Evolutionary conservation across 1,139 yeast genomes (phyloP).

Genomic region (Zygosaccharomyces pseudobailii): DNA sequence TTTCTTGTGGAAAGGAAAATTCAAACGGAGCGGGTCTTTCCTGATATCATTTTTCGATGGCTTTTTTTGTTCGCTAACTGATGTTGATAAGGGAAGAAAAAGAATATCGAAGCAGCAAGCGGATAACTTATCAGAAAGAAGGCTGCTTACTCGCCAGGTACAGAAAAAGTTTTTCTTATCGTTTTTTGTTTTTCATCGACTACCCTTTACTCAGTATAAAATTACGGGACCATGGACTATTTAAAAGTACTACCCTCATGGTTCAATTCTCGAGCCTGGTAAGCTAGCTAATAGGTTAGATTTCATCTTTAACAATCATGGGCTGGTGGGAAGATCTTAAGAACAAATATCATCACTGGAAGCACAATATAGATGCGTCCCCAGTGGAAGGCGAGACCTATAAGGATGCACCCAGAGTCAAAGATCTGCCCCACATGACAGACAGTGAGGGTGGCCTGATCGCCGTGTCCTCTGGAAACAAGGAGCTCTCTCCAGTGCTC

Average conservation of each 20-base stretch:
- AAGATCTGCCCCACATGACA: slow-evolving; percentile 23
- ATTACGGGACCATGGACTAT: neutral
- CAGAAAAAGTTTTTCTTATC: neutral
- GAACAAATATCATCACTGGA: slow-evolving; percentile 15
- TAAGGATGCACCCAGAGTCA: slow-evolving; percentile 19
- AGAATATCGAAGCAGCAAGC: neutral
- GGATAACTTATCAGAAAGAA: neutral
- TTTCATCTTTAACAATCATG: slow-evolving; percentile 5
- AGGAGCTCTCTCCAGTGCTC: slow-evolving; percentile 22
- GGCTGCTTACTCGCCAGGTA: neutral
- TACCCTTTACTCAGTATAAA: neutral
- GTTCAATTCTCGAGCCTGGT: neutral
- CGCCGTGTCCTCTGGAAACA: slow-evolving; percentile 26
- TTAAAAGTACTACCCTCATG: too few relatives aligned
- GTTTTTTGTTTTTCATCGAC: neutral
- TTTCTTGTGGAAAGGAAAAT: neutral
- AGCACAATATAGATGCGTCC: slow-evolving; percentile 18
- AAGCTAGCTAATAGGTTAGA: neutral
- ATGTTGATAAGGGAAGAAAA: neutral
- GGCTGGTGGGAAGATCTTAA: slow-evolving; percentile 16
- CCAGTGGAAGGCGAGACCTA: slow-evolving; percentile 24
- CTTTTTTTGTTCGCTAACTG: neutral
- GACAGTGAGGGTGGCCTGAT: slow-evolving; percentile 23
- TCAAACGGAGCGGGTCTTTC: neutral
- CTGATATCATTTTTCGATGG: neutral